These are phyloP conservation scores for Plasmodium billcollinsi DNA, from an alignment of 169 alveolate species.

Conservation along the genomic window DNA sequence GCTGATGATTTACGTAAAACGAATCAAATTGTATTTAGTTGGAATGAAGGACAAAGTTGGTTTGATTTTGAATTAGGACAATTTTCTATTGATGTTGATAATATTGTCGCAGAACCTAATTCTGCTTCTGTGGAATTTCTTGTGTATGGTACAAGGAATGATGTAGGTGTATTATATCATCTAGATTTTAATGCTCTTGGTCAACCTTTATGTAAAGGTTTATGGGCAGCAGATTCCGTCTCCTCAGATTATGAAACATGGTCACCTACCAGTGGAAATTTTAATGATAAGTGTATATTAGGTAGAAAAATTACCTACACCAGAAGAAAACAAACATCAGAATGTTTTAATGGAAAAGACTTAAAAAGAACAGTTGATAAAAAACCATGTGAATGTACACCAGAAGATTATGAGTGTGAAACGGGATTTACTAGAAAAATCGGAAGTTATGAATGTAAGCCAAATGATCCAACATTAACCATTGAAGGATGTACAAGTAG, in stretches of 20 bases:
- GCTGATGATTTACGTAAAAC: slow-evolving; percentile 93
- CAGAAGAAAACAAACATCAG: slow-evolving; percentile 95
- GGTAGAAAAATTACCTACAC: slow-evolving; percentile 95
- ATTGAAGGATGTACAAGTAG: slow-evolving; percentile 87
- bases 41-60: slow-evolving; percentile 99
- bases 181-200: slow-evolving; percentile 95
- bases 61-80: slow-evolving; percentile 92
- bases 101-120: slow-evolving; percentile 97
- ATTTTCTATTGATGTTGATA: slow-evolving; percentile 92
- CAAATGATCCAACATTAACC: slow-evolving; percentile 83
- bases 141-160: slow-evolving; percentile 95
- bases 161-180: slow-evolving; percentile 93
- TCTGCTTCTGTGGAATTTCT: slow-evolving; percentile 95
- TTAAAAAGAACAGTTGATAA: slow-evolving; percentile 93
- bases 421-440: slow-evolving; percentile 93
- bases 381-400: slow-evolving; percentile 95
- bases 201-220: slow-evolving; percentile 96
- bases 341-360: slow-evolving; percentile 97
- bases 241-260: slow-evolving; percentile 97
- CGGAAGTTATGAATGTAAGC: slow-evolving; percentile 89
- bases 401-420: slow-evolving; percentile 98
- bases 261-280: slow-evolving; percentile 89
- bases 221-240: slow-evolving; percentile 94
- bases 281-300: slow-evolving; percentile 91
- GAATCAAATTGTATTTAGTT: slow-evolving; percentile 92